These are phyloP conservation scores for Musa itinerans DNA, from an alignment of 176 grass and related monocot genomes.

Conservation along the genomic window DNA sequence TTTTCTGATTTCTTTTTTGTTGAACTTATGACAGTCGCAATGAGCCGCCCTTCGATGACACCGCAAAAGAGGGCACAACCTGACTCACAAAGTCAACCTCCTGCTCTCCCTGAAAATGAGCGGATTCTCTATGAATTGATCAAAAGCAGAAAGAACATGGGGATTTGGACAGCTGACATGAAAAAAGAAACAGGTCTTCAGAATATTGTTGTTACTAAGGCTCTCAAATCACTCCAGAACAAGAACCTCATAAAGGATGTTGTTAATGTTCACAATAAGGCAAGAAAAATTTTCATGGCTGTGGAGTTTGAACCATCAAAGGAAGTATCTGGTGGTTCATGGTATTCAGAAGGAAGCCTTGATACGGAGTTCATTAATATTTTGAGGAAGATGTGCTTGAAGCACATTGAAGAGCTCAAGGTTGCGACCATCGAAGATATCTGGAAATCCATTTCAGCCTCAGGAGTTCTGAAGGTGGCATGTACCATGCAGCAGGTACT, in stretches of 20 bases:
- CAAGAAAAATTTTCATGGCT: constrained; percentile 56
- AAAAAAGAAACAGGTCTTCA: constrained; percentile 18
- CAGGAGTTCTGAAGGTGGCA: background rate
- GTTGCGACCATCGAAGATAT: constrained; percentile 31
- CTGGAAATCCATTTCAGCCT: constrained; percentile 27
- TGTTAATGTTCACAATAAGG: constrained; percentile 30
- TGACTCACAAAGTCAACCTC: background rate
- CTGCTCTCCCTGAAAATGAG: constrained; percentile 18
- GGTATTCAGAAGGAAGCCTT: constrained; percentile 52
- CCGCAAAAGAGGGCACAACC: constrained; percentile 15
- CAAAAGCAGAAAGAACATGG: constrained; percentile 32
- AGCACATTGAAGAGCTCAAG: constrained; percentile 34
- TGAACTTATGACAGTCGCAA: background rate
- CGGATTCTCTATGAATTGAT: constrained; percentile 28
- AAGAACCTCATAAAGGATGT: constrained; percentile 39
- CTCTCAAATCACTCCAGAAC: constrained; percentile 10
- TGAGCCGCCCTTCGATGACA: background rate
- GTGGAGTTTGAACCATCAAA: constrained; percentile 38
- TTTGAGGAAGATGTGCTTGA: constrained; percentile 33
- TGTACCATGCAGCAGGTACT: constrained; percentile 32
- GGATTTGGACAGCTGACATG: constrained; percentile 29
- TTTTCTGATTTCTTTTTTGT: background rate
- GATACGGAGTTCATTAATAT: constrained; percentile 35
- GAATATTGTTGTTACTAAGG: constrained; percentile 14
- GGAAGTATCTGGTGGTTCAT: constrained; percentile 50